A percentile compares a stretch with the other conserved stretches of the same genome.
phyloP scores from a whole-genome alignment of 2,329 filamentous ascomycete genomes.

The Alternaria sp. region DNA sequence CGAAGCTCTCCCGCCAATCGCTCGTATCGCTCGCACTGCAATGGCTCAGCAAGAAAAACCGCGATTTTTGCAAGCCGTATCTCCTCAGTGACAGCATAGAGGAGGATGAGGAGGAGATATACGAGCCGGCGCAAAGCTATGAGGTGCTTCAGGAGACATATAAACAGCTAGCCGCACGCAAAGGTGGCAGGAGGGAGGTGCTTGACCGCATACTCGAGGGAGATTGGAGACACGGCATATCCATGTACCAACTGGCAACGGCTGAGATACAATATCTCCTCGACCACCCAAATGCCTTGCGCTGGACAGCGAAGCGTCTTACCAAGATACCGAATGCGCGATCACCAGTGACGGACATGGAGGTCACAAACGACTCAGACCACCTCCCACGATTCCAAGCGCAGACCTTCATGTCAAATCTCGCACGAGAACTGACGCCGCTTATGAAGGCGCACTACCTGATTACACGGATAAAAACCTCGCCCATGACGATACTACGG shows the following conservation, averaged over 20 bases:
- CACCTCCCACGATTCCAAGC: slow-evolving; percentile 77
- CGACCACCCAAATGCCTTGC: slow-evolving; percentile 60
- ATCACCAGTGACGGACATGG: slow-evolving; percentile 42
- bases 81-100: slow-evolving; percentile 55
- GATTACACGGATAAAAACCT: slow-evolving; percentile 72
- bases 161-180: slow-evolving; percentile 52
- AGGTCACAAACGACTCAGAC: slow-evolving; percentile 51
- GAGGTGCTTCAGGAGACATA: slow-evolving; percentile 68
- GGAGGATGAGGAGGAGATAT: slow-evolving; percentile 67
- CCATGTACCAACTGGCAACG: slow-evolving; percentile 64
- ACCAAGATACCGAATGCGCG: slow-evolving; percentile 44
- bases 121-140: slow-evolving; percentile 71
- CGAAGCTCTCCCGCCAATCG: slow-evolving; percentile 74
- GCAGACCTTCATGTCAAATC: slow-evolving; percentile 77
- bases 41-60: slow-evolving; percentile 77
- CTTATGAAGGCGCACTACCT: slow-evolving; percentile 86
- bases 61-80: slow-evolving; percentile 67
- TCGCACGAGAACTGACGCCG: slow-evolving; percentile 77
- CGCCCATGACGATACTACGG: slow-evolving; percentile 77
- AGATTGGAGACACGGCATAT: slow-evolving; percentile 65
- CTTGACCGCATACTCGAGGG: slow-evolving; percentile 65
- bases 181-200: slow-evolving; percentile 62
- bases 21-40: slow-evolving; percentile 76
- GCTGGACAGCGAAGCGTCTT: slow-evolving; percentile 64
- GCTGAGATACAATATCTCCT: slow-evolving; percentile 63